These are phyloP conservation scores for Alternaria sp. DNA, from an alignment of 2,329 filamentous ascomycete species.

Conservation along the genomic window DNA sequence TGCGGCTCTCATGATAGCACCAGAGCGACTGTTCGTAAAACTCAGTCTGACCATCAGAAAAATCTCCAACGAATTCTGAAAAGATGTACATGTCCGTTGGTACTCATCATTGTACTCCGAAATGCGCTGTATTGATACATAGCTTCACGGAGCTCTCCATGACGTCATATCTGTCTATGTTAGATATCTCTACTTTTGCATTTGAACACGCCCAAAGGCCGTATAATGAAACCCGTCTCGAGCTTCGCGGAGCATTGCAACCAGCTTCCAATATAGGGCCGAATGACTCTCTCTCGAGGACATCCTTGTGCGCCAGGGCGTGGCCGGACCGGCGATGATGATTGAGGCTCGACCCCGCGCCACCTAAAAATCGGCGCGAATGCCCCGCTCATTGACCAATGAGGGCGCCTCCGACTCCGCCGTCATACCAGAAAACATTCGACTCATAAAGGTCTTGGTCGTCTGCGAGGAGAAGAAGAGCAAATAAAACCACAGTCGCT, in stretches of 20 bases:
- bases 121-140: background rate
- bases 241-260: background rate
- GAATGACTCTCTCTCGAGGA: background rate
- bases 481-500: conserved; percentile 8
- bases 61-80: background rate
- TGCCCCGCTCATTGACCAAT: conserved; percentile 34
- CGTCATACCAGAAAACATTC: conserved; percentile 26
- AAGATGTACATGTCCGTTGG: background rate
- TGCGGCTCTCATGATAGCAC: no score
- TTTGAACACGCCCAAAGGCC: background rate
- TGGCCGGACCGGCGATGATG: conserved; percentile 13
- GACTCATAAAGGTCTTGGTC: conserved; percentile 40
- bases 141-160: background rate
- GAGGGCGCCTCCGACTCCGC: conserved; percentile 34
- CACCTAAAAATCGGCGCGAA: conserved; percentile 17
- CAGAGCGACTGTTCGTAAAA: background rate
- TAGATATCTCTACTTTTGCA: background rate
- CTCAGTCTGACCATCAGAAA: background rate
- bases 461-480: conserved; percentile 19
- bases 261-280: background rate
- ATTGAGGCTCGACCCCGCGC: conserved; percentile 13
- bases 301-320: background rate
- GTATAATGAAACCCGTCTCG: no score
- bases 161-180: background rate
- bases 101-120: background rate